These are phyloP conservation scores for Biscogniauxia mediterranea DNA, from an alignment of 2,329 filamentous ascomycete genomes.

Conservation along the genomic window DNA sequence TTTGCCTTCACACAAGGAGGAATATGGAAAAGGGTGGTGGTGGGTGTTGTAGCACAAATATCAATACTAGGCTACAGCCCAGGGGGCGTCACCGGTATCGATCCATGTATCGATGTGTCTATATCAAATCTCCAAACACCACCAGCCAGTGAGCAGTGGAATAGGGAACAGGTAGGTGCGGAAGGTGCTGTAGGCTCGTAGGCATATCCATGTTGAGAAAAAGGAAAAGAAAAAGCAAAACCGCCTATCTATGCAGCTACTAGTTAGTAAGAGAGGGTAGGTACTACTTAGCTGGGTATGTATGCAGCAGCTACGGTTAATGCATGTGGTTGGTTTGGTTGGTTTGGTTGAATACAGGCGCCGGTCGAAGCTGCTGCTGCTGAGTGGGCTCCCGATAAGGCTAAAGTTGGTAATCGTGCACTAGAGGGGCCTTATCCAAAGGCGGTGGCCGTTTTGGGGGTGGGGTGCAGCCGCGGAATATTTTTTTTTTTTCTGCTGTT, in stretches of 20 bases:
- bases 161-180: too few relatives aligned
- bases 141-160: too few relatives aligned
- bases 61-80: background rate
- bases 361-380: too few relatives aligned
- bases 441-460: conserved; percentile 21
- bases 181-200: too few relatives aligned
- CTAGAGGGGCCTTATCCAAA: conserved; percentile 12
- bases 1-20: too few relatives aligned
- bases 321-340: background rate
- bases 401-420: background rate
- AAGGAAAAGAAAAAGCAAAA: too few relatives aligned
- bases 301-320: background rate
- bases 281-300: too few relatives aligned
- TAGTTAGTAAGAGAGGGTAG: too few relatives aligned
- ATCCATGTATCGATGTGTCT: background rate
- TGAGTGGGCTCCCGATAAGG: background rate
- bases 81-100: background rate
- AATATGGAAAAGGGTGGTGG: too few relatives aligned
- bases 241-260: too few relatives aligned
- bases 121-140: background rate
- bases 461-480: conserved; percentile 23
- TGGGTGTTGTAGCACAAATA: conserved; percentile 10
- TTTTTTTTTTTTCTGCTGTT: conserved; percentile 17
- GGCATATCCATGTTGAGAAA: too few relatives aligned
- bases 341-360: background rate